Conservation (phyloP, 352 stramenopile species). For the Globisporangium mamillatum region DNA sequence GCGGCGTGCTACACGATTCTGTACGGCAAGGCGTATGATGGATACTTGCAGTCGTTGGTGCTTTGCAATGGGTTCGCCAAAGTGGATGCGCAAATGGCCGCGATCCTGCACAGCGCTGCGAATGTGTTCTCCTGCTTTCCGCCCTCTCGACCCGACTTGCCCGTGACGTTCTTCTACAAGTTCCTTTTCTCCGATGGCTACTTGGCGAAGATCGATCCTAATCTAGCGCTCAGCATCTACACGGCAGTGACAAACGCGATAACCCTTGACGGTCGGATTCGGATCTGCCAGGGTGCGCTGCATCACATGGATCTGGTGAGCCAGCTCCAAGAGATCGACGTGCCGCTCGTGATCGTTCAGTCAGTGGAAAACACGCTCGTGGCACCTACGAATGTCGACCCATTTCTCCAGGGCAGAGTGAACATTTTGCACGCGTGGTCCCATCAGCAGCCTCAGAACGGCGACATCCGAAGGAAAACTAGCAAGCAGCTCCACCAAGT, state of each 20-base stretch:
- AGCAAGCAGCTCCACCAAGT: constrained; percentile 51
- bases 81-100: constrained; percentile 73
- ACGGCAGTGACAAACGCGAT: constrained; percentile 92
- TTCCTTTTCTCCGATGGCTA: constrained; percentile 93
- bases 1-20: constrained; percentile 64
- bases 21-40: constrained; percentile 42
- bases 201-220: constrained; percentile 76
- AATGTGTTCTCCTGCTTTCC: constrained; percentile 86
- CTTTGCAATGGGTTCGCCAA: constrained; percentile 85
- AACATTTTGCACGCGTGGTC: constrained; percentile 74
- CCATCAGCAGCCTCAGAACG: constrained; percentile 54
- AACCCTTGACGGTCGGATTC: constrained; percentile 83
- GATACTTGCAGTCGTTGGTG: constrained; percentile 65
- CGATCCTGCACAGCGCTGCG: constrained; percentile 73
- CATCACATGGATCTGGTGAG: constrained; percentile 65
- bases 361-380: constrained; percentile 89
- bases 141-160: constrained; percentile 74
- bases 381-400: constrained; percentile 86
- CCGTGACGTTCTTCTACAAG: constrained; percentile 86
- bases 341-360: constrained; percentile 85
- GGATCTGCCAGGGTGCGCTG: constrained; percentile 75
- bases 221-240: constrained; percentile 91
- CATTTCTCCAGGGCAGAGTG: constrained; percentile 81
- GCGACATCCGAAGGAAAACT: constrained; percentile 48
- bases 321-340: constrained; percentile 49